These are phyloP conservation scores for Cucumis cinereus DNA, from an alignment of 306 rosid species.

Conservation along the genomic window DNA sequence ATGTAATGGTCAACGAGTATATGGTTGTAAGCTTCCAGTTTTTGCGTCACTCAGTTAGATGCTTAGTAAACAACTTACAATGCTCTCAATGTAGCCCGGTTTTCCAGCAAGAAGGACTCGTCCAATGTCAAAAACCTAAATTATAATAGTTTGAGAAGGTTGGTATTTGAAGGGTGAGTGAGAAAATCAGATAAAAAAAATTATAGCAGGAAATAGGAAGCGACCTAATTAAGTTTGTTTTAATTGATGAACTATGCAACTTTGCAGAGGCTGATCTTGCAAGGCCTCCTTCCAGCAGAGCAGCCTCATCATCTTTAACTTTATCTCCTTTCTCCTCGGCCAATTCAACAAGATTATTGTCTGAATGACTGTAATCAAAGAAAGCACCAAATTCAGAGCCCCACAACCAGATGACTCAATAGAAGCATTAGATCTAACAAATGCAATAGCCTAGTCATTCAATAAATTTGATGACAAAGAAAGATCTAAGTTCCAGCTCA, in stretches of 20 bases:
- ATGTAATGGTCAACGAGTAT: conserved; percentile 10
- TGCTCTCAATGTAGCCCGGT: conserved; percentile 75
- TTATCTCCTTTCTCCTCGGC: conserved; percentile 46
- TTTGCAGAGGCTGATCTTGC: conserved; percentile 69
- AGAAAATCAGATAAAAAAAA: neutral
- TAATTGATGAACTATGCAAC: conserved; percentile 42
- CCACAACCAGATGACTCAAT: neutral
- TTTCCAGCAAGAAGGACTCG: conserved; percentile 75
- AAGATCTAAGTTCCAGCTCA: neutral
- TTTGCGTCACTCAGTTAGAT: conserved; percentile 1
- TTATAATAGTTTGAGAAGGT: conserved; percentile 15
- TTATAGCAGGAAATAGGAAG: conserved; percentile 6
- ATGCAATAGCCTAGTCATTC: neutral
- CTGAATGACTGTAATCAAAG: conserved; percentile 67
- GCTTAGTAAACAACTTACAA: conserved; percentile 45
- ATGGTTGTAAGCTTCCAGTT: conserved; percentile 7
- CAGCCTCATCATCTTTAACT: conserved; percentile 78
- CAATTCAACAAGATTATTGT: conserved; percentile 67
- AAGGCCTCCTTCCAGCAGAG: conserved; percentile 85
- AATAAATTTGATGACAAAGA: neutral
- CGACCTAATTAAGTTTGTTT: conserved; percentile 76
- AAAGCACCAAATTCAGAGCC: conserved; percentile 13
- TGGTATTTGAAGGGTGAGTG: conserved; percentile 1
- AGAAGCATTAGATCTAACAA: neutral
- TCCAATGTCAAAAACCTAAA: conserved; percentile 90